A percentile compares a stretch with the other conserved stretches of the same genome.
phyloP scores from a whole-genome alignment of 495 filamentous ascomycete species.

The Aspergillus funiculosus region DNA sequence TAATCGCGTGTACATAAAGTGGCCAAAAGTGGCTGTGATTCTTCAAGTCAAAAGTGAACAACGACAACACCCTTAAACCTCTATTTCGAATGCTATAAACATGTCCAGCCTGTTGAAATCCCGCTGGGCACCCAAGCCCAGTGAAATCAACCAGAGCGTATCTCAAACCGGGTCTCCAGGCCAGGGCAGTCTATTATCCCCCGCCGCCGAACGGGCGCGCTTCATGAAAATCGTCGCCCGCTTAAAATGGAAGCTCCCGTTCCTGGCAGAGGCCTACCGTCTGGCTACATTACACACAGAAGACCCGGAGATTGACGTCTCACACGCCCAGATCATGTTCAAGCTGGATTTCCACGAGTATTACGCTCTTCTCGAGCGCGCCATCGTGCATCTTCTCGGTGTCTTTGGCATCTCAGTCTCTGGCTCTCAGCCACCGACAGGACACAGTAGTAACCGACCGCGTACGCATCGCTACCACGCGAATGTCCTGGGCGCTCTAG shows the following conservation, averaged over 20 bases:
- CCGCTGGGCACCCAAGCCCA: slow-evolving; percentile 27
- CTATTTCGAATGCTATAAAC: too few relatives aligned
- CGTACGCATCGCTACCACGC: slow-evolving; percentile 54
- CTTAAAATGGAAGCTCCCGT: slow-evolving; percentile 55
- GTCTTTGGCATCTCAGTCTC: slow-evolving; percentile 50
- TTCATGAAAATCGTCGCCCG: slow-evolving; percentile 53
- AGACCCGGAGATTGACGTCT: slow-evolving; percentile 15
- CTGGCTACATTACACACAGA: slow-evolving; percentile 33
- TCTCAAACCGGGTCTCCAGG: slow-evolving; percentile 9
- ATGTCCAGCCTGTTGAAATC: slow-evolving; percentile 29
- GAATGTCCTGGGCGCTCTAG: slow-evolving; percentile 54
- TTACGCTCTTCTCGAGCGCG: slow-evolving; percentile 60
- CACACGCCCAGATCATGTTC: slow-evolving; percentile 56
- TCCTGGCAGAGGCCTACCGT: slow-evolving; percentile 49
- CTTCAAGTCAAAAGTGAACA: too few relatives aligned
- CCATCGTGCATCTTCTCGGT: slow-evolving; percentile 53
- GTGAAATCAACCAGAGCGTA: slow-evolving; percentile 15
- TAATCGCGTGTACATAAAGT: too few relatives aligned
- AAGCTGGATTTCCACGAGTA: slow-evolving; percentile 67
- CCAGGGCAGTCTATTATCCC: slow-evolving; percentile 17
- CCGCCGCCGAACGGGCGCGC: slow-evolving; percentile 44
- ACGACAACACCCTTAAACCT: too few relatives aligned
- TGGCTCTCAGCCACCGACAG: slow-evolving; percentile 9
- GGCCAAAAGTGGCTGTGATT: too few relatives aligned
- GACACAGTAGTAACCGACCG: slow-evolving; percentile 6